Conservation (phyloP, 768 basidiomycete genomes). For the Mycena leptocephala region DNA sequence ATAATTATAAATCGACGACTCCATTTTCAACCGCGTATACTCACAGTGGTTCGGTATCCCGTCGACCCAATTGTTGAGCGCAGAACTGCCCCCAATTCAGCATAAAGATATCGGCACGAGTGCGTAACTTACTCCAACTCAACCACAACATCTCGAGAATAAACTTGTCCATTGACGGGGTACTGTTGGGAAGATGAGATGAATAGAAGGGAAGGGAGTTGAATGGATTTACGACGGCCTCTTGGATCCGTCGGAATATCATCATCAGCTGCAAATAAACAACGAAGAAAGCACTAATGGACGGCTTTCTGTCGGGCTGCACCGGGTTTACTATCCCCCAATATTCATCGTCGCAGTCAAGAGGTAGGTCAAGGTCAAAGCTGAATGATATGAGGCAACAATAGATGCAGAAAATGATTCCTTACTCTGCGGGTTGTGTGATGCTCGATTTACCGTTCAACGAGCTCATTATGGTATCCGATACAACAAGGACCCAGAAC, state of each 20-base stretch:
- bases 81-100: conserved; percentile 9
- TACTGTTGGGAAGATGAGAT: conserved; percentile 17
- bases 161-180: background rate
- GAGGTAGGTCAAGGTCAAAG: conserved; percentile 76
- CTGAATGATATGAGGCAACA: conserved; percentile 46
- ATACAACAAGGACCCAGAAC: conserved; percentile 61
- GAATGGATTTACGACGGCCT: background rate
- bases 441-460: conserved; percentile 76
- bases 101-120: too few relatives aligned
- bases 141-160: background rate
- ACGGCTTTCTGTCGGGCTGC: background rate
- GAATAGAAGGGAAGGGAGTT: background rate
- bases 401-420: background rate
- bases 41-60: conserved; percentile 18
- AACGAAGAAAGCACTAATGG: background rate
- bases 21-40: background rate
- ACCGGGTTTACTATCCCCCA: conserved; percentile 1
- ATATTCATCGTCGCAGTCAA: conserved; percentile 58
- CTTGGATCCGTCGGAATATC: conserved; percentile 21
- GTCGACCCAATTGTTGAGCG: conserved; percentile 28
- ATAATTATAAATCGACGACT: background rate
- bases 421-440: conserved; percentile 80
- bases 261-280: conserved; percentile 7
- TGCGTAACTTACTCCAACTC: conserved; percentile 16
- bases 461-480: conserved; percentile 55